These are phyloP conservation scores for Trichoderma oligosporum DNA, from an alignment of 2,329 filamentous ascomycete species.

Conservation along the genomic window DNA sequence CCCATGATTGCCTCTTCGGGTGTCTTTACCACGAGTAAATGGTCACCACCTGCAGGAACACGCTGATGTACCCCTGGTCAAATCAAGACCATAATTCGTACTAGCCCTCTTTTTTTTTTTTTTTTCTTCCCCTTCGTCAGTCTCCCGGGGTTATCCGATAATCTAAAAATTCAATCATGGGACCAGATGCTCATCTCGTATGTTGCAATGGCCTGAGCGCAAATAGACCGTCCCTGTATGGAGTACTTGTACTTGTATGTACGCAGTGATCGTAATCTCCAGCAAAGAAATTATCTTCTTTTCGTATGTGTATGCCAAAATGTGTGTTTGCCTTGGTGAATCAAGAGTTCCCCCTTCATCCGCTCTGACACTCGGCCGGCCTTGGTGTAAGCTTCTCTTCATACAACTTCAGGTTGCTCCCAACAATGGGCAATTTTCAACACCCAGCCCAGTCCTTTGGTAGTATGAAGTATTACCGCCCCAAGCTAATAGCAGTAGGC, in stretches of 20 bases:
- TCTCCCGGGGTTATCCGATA: slow-evolving; percentile 9
- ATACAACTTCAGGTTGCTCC: not conserved
- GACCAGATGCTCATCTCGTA: slow-evolving; percentile 15
- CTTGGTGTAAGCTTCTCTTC: not conserved
- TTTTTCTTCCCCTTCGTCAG: not conserved
- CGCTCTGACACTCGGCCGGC: not conserved
- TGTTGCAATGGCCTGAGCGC: slow-evolving; percentile 16
- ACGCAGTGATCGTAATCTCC: too few species aligned
- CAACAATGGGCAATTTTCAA: too few species aligned
- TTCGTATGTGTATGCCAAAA: not conserved
- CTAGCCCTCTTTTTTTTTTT: not conserved
- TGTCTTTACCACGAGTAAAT: not conserved
- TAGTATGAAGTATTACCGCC: slow-evolving; percentile 8
- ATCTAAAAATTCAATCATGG: slow-evolving; percentile 4
- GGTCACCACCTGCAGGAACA: slow-evolving; percentile 15
- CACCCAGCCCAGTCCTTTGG: too few species aligned
- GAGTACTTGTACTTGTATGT: too few species aligned
- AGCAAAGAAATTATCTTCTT: not conserved
- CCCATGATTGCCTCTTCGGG: slow-evolving; percentile 16
- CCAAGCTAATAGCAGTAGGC: not conserved
- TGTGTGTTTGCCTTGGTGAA: not conserved
- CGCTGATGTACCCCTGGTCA: not conserved
- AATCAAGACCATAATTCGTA: not conserved
- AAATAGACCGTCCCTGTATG: not conserved
- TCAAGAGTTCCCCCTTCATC: not conserved